Conservation (phyloP, 257 asterid species). For the Solanum okadae region DNA sequence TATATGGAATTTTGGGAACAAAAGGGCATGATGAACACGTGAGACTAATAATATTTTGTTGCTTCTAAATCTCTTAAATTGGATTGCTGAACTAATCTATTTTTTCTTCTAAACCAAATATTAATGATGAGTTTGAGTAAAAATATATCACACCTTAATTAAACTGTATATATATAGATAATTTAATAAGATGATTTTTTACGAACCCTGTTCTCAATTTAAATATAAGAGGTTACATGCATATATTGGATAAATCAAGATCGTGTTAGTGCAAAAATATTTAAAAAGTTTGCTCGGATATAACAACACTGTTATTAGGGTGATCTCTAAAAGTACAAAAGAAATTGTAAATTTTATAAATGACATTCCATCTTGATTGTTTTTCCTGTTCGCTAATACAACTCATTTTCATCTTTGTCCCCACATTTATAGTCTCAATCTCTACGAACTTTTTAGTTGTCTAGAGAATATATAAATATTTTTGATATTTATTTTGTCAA, state of each 20-base stretch:
- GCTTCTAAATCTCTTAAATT: not conserved
- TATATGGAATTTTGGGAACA: not conserved
- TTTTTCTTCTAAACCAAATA: not conserved
- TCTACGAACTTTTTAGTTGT: not conserved
- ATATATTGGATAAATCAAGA: not conserved
- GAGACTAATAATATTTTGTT: not conserved
- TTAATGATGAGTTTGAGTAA: not conserved
- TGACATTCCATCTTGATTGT: not conserved
- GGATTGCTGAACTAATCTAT: not conserved
- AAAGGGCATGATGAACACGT: not conserved
- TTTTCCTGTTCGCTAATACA: not conserved
- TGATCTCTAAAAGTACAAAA: not conserved
- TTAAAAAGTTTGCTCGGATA: too few species aligned
- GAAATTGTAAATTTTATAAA: too few species aligned
- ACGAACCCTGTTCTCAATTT: too few species aligned
- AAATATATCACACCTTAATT: not conserved
- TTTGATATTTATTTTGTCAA: not conserved
- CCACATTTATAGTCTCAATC: not conserved
- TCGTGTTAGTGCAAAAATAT: too few species aligned
- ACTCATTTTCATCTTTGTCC: not conserved
- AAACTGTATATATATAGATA: not conserved
- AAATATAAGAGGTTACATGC: not conserved
- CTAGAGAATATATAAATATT: not conserved
- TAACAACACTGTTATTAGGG: not conserved
- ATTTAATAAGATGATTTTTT: not conserved